Conservation (phyloP, 305 asterid species). For the Euphrasia arctica region DNA sequence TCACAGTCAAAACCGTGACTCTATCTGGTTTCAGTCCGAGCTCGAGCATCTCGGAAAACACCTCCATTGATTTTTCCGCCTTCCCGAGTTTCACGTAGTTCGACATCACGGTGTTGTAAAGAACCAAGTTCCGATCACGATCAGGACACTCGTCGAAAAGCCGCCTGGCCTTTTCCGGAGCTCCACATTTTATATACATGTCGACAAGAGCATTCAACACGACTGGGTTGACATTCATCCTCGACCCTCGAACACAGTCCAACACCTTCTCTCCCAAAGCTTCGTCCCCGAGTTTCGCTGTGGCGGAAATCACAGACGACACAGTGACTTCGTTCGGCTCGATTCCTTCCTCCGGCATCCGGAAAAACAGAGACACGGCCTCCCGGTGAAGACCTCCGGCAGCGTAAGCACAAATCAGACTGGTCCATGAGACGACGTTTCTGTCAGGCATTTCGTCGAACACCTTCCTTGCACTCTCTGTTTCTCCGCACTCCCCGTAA, state of each 20-base stretch:
- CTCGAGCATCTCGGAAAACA: constrained; percentile 40
- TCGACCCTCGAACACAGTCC: constrained; percentile 26
- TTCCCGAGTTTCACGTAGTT: constrained; percentile 35
- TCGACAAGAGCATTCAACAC: constrained; percentile 53
- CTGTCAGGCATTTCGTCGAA: constrained; percentile 49
- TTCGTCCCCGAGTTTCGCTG: constrained; percentile 44
- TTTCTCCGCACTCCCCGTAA: constrained; percentile 51
- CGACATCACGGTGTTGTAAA: constrained; percentile 49
- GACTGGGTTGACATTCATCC: constrained; percentile 33
- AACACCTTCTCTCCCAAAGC: constrained; percentile 40
- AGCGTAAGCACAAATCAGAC: constrained; percentile 49
- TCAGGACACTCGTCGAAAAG: constrained; percentile 39
- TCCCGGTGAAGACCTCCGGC: constrained; percentile 33
- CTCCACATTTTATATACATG: constrained; percentile 62
- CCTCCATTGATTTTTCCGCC: constrained; percentile 38
- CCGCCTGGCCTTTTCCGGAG: constrained; percentile 35
- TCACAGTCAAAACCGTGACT: constrained; percentile 45
- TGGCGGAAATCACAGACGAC: constrained; percentile 41
- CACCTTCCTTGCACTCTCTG: constrained; percentile 42
- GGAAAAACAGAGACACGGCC: constrained; percentile 48
- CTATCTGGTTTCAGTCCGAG: constrained; percentile 47
- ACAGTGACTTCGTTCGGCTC: constrained; percentile 44
- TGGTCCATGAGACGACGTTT: constrained; percentile 55
- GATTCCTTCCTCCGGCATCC: constrained; percentile 40
- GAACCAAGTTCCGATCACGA: constrained; percentile 41